These are phyloP conservation scores for Staphylotrichum longicolle DNA, from an alignment of 495 filamentous ascomycete species.

Conservation along the genomic window DNA sequence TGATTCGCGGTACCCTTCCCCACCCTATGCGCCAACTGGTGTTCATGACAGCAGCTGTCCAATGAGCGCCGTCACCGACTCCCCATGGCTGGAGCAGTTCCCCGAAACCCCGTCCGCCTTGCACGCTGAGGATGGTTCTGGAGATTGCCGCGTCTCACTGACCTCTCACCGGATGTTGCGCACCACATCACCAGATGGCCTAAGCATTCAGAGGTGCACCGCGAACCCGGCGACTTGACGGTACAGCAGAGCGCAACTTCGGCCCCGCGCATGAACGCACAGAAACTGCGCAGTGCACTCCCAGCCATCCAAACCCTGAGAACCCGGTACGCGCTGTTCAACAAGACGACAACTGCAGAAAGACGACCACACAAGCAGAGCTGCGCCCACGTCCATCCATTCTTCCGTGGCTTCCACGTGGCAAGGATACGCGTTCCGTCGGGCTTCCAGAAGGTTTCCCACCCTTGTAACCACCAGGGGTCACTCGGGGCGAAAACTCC, in stretches of 20 bases:
- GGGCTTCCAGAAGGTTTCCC: conserved; percentile 29
- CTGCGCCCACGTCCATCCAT: conserved; percentile 8
- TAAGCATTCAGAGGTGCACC: neutral
- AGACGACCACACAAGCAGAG: neutral
- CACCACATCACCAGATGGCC: neutral
- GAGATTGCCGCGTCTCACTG: conserved; percentile 12
- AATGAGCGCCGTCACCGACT: conserved; percentile 23
- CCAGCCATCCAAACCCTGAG: too few species aligned
- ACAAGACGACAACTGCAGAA: neutral
- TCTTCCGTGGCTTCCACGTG: conserved; percentile 26
- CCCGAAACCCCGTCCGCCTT: conserved; percentile 30
- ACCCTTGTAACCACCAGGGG: neutral
- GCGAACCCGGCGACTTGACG: neutral
- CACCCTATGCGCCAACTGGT: conserved; percentile 20
- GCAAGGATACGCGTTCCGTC: conserved; percentile 15
- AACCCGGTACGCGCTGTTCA: too few species aligned
- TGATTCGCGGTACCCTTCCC: conserved; percentile 27
- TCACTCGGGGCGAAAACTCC: too few species aligned
- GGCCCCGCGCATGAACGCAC: neutral
- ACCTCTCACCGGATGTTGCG: neutral
- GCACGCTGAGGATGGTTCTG: conserved; percentile 18
- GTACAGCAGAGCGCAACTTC: neutral
- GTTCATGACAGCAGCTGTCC: conserved; percentile 18
- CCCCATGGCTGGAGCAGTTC: conserved; percentile 26
- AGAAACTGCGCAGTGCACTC: too few species aligned